Evolutionary conservation across 1,284 basidiomycete genomes (phyloP).

Genomic region (Naganishia sp.): DNA sequence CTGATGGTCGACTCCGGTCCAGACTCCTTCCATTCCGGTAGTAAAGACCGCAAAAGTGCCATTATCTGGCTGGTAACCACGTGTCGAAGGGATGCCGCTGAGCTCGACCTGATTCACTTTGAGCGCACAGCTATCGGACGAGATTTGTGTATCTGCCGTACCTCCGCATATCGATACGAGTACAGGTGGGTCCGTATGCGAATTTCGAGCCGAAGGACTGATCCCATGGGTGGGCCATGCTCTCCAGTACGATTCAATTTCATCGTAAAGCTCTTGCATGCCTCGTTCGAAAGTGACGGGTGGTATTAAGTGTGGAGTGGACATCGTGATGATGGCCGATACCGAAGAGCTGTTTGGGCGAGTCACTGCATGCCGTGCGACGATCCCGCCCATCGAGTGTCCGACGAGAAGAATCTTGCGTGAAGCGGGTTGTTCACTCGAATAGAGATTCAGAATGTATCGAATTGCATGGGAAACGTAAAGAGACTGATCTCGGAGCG

Average conservation of each 20-base stretch:
- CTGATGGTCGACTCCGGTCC: slow-evolving; percentile 93
- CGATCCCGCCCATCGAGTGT: slow-evolving; percentile 98
- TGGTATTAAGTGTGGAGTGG: slow-evolving; percentile 84
- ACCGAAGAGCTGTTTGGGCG: slow-evolving; percentile 65
- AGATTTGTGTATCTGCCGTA: slow-evolving; percentile 85
- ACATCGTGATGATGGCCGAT: slow-evolving; percentile 87
- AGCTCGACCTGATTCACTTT: slow-evolving; percentile 44
- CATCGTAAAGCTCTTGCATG: slow-evolving; percentile 71
- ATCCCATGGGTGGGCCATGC: slow-evolving; percentile 26
- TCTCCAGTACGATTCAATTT: slow-evolving; percentile 49
- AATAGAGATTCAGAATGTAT: slow-evolving; percentile 78
- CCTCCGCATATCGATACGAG: slow-evolving; percentile 90
- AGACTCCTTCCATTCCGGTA: slow-evolving; percentile 80
- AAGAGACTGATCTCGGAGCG: slow-evolving; percentile 76
- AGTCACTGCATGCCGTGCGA: slow-evolving; percentile 65
- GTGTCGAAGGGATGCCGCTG: slow-evolving; percentile 31
- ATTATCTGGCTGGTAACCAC: slow-evolving; percentile 28
- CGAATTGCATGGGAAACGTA: slow-evolving; percentile 73
- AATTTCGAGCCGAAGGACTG: slow-evolving; percentile 37
- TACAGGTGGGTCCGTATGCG: slow-evolving; percentile 57
- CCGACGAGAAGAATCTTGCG: slow-evolving; percentile 71
- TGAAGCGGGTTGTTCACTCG: slow-evolving; percentile 47
- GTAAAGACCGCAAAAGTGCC: slow-evolving; percentile 80
- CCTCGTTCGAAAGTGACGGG: slow-evolving; percentile 83
- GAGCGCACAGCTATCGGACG: slow-evolving; percentile 84